phyloP scores from a whole-genome alignment of 768 basidiomycete species.

The Amanita thiersii region DNA sequence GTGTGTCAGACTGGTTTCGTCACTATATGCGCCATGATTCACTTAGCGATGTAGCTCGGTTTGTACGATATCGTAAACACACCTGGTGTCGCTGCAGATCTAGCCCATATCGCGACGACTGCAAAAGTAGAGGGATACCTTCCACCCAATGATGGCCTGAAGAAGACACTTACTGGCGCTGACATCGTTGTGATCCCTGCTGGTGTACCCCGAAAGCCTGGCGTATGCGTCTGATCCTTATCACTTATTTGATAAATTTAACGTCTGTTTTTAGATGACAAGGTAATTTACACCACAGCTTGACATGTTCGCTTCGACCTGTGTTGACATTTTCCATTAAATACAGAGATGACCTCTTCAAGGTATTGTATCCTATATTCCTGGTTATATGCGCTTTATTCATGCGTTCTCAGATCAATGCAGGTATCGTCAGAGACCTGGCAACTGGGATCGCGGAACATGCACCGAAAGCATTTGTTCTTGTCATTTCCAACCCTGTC shows the following conservation, averaged over 20 bases:
- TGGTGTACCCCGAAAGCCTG: constrained; percentile 93
- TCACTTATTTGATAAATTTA: constrained; percentile 5
- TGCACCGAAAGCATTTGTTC: constrained; percentile 85
- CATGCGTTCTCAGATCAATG: constrained; percentile 69
- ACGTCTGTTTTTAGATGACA: constrained; percentile 35
- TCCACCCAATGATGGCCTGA: constrained; percentile 71
- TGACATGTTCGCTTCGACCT: constrained; percentile 8
- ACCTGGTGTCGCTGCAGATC: constrained; percentile 94
- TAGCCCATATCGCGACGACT: constrained; percentile 88
- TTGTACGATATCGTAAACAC: constrained; percentile 97
- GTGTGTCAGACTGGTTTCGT: constrained; percentile 7
- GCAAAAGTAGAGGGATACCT: constrained; percentile 81
- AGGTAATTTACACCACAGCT: constrained; percentile 24
- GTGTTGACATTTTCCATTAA: constrained; percentile 10
- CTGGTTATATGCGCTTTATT: background rate
- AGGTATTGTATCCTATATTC: constrained; percentile 40
- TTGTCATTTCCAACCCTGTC: constrained; percentile 98
- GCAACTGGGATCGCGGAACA: constrained; percentile 80
- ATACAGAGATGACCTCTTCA: constrained; percentile 88
- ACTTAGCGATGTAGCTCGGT: constrained; percentile 45
- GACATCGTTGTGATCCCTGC: constrained; percentile 93
- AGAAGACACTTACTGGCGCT: constrained; percentile 77
- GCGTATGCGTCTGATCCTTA: constrained; percentile 41
- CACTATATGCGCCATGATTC: background rate
- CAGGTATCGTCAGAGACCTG: constrained; percentile 90